Evolutionary conservation across 1,284 basidiomycete species (phyloP).

Genomic region (Apiotrichum gracile): DNA sequence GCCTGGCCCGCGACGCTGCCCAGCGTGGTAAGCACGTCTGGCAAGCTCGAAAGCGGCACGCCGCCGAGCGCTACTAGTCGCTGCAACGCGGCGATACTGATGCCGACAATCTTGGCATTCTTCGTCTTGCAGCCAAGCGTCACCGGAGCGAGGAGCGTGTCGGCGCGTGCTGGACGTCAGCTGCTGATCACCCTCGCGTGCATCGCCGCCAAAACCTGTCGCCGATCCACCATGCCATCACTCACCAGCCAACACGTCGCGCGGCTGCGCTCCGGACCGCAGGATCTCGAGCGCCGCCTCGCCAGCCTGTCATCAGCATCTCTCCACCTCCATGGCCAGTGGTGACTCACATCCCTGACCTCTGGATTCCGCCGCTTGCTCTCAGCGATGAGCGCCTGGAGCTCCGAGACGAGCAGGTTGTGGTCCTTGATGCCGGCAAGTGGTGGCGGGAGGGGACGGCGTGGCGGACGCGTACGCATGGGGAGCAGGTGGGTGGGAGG

Average conservation of each 20-base stretch:
- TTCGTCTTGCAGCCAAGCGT: slow-evolving; percentile 91
- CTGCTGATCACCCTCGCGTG: no score
- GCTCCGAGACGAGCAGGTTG: slow-evolving; percentile 44
- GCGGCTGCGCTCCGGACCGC: slow-evolving; percentile 60
- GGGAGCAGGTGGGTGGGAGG: no score
- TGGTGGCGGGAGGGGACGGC: not conserved
- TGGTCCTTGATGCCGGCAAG: slow-evolving; percentile 34
- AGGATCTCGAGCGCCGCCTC: slow-evolving; percentile 76
- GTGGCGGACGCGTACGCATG: not conserved
- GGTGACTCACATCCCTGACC: slow-evolving; percentile 62
- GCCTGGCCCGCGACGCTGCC: slow-evolving; percentile 81
- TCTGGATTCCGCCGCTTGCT: slow-evolving; percentile 74
- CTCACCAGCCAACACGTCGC: slow-evolving; percentile 23
- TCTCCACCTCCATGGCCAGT: not conserved
- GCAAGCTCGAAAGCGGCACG: slow-evolving; percentile 61
- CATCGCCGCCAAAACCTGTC: slow-evolving; percentile 28
- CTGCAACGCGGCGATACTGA: slow-evolving; percentile 85
- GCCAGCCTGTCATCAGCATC: slow-evolving; percentile 53
- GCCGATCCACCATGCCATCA: not conserved
- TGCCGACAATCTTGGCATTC: slow-evolving; percentile 87
- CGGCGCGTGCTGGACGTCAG: slow-evolving; percentile 67
- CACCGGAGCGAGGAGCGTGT: slow-evolving; percentile 77
- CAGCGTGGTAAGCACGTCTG: slow-evolving; percentile 73
- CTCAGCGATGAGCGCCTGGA: slow-evolving; percentile 70
- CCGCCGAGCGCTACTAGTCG: slow-evolving; percentile 81